Evolutionary conservation across 768 basidiomycete species (phyloP), one percentile per base, ranked within the genome.

Genomic region (Agrocybe chaxingu): DNA sequence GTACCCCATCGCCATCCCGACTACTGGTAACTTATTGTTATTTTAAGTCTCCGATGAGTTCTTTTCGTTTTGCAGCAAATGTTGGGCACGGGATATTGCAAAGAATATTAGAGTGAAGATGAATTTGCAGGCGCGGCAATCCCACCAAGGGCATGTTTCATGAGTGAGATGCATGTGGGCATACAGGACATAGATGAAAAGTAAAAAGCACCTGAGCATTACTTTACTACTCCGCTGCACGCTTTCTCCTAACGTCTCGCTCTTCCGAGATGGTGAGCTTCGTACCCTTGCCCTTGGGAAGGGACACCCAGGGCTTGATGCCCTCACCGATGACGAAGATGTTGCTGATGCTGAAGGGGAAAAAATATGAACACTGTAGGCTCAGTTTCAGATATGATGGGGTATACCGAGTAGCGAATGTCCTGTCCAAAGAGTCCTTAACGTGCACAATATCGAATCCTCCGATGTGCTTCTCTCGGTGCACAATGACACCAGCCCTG

Each of bases 381-480:
- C 34, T 16, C 24, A 18, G 4, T 3, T 12, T 16, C 34, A 52
- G 9, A 13, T n/a, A 8, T 34, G 18, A 41, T 32, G 37, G 19
- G 18, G 75, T 85, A 51, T 67, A 95, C 93, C 96, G 92, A 62
- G 97, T 99, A 57, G 97, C 95, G 64, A 98, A 99, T 43, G 92
- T 93, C 67, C 92, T 80, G 69, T 97, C 96, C 56, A 96, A 77
- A 43, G 90, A 87, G 68, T 98, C 97, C 75, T 90, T 94, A 63
- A 98, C 91, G 66, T 98, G 96, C 51, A 98, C 92, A 54, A 99
- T 98, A 75, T 99, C 97, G 74, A 95, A 98, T 56, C 95, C 96
- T 70, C 97, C 97, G 59, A 92, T 75, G 72, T 98, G 97, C 78
- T 93, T 93, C 81, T 98, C 97, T 60, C 89, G 83, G 77, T 96